Percentiles rank a stretch among this genome's conserved stretches.
Evolutionary conservation across 2,329 filamentous ascomycete genomes (phyloP).

Genomic region (Cladosporium oxysporum): DNA sequence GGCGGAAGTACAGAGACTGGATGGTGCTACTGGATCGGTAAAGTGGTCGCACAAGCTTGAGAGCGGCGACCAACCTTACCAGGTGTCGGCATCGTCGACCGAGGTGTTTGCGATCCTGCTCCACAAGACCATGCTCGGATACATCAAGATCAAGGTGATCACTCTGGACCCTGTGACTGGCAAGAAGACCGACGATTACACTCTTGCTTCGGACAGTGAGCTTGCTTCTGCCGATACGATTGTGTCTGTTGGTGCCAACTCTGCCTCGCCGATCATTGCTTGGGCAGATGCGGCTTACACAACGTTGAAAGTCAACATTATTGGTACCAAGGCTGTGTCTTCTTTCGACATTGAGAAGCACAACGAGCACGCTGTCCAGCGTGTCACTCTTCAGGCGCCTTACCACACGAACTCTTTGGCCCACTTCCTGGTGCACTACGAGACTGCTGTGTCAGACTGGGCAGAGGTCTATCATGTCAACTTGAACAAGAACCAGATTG

Average conservation of each 20-base stretch:
- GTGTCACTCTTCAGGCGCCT: constrained; percentile 70
- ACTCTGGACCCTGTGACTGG: constrained; percentile 74
- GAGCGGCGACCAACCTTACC: constrained; percentile 71
- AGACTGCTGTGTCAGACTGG: constrained; percentile 70
- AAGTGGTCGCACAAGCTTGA: constrained; percentile 73
- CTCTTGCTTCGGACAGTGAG: constrained; percentile 72
- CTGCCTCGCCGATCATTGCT: constrained; percentile 70
- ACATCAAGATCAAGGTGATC: constrained; percentile 75
- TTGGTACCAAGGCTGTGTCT: constrained; percentile 52
- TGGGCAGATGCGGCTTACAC: constrained; percentile 68
- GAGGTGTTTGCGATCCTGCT: constrained; percentile 76
- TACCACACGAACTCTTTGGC: constrained; percentile 69
- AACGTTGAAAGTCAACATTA: constrained; percentile 70
- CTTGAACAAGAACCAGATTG: constrained; percentile 65
- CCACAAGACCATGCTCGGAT: constrained; percentile 64
- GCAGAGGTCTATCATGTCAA: constrained; percentile 86
- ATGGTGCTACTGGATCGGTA: constrained; percentile 69
- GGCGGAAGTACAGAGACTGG: constrained; percentile 68
- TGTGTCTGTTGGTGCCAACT: constrained; percentile 74
- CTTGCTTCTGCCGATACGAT: constrained; percentile 65
- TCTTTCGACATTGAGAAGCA: constrained; percentile 47
- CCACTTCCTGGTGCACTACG: constrained; percentile 83
- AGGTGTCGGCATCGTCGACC: constrained; percentile 69
- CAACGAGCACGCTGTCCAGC: constrained; percentile 44
- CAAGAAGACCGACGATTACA: constrained; percentile 69